Percentiles rank a stretch among this genome's conserved stretches.
These are phyloP conservation scores for Cytospora chrysosperma DNA, from an alignment of 2,329 filamentous ascomycete species.

Conservation along the genomic window DNA sequence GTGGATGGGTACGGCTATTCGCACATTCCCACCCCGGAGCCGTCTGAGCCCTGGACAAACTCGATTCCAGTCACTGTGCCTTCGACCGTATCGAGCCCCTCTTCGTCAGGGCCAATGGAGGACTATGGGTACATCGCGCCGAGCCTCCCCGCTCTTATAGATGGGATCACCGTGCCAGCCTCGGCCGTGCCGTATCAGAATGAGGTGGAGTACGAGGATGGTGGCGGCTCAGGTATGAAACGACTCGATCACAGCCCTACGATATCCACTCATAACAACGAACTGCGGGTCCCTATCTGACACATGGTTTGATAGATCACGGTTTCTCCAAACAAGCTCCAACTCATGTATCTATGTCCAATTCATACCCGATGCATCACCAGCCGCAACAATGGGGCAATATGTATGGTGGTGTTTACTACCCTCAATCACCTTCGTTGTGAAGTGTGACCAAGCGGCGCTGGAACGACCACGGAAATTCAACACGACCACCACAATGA, in stretches of 20 bases:
- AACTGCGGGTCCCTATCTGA: conserved; percentile 31
- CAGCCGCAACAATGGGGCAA: conserved; percentile 36
- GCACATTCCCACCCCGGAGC: conserved; percentile 42
- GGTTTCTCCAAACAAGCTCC: conserved; percentile 31
- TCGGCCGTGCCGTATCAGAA: conserved; percentile 35
- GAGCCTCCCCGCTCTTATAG: conserved; percentile 45
- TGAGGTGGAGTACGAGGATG: conserved; percentile 37
- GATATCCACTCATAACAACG: conserved; percentile 18
- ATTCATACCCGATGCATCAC: conserved; percentile 34
- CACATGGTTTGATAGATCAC: conserved; percentile 31
- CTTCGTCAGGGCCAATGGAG: conserved; percentile 48
- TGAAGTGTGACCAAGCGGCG: conserved; percentile 13
- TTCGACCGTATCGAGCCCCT: conserved; percentile 52
- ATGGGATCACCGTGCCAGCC: conserved; percentile 33
- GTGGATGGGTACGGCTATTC: conserved; percentile 29
- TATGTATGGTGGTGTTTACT: conserved; percentile 38
- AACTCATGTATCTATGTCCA: conserved; percentile 34
- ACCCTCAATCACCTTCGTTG: conserved; percentile 32
- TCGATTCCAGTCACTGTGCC: conserved; percentile 44
- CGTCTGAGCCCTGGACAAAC: conserved; percentile 47
- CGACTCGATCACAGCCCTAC: conserved; percentile 8
- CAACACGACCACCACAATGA: conserved; percentile 4
- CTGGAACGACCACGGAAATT: conserved; percentile 4
- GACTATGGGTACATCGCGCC: conserved; percentile 53
- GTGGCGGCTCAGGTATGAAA: conserved; percentile 32